phyloP scores from a whole-genome alignment of 768 basidiomycete genomes.

The Pleurotus sapidus region DNA sequence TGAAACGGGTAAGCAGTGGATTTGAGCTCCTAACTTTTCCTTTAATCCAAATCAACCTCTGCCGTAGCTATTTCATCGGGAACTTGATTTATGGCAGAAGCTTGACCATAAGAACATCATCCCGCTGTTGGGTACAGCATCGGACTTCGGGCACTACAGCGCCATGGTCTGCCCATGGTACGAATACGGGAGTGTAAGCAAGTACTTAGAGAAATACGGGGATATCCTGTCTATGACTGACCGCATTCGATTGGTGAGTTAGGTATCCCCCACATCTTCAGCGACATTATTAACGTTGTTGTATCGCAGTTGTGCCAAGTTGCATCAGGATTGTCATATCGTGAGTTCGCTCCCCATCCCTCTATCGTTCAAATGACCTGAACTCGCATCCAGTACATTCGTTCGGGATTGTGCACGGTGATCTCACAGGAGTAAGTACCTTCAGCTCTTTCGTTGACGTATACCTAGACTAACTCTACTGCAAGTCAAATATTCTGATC shows the following conservation, averaged over 20 bases:
- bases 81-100: slow-evolving; percentile 34
- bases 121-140: slow-evolving; percentile 30
- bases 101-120: slow-evolving; percentile 38
- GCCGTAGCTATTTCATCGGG: slow-evolving; percentile 28
- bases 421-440: slow-evolving; percentile 35
- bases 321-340: slow-evolving; percentile 34
- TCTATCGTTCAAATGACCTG: not conserved
- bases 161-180: slow-evolving; percentile 42
- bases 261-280: not conserved
- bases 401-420: slow-evolving; percentile 37
- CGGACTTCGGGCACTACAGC: slow-evolving; percentile 33
- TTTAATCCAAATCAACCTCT: not conserved
- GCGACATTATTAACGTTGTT: not conserved
- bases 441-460: not conserved
- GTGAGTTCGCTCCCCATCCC: slow-evolving; percentile 20
- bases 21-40: not conserved
- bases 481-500: slow-evolving; percentile 45
- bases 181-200: slow-evolving; percentile 33
- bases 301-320: slow-evolving; percentile 32
- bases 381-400: slow-evolving; percentile 28
- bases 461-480: too few relatives aligned
- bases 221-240: slow-evolving; percentile 31
- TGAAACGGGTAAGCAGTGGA: slow-evolving; percentile 22
- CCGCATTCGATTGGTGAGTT: slow-evolving; percentile 31
- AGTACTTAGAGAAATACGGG: slow-evolving; percentile 33